Evolutionary conservation across 805 yeast species (phyloP).

Genomic region (Myxozyma neglecta): DNA sequence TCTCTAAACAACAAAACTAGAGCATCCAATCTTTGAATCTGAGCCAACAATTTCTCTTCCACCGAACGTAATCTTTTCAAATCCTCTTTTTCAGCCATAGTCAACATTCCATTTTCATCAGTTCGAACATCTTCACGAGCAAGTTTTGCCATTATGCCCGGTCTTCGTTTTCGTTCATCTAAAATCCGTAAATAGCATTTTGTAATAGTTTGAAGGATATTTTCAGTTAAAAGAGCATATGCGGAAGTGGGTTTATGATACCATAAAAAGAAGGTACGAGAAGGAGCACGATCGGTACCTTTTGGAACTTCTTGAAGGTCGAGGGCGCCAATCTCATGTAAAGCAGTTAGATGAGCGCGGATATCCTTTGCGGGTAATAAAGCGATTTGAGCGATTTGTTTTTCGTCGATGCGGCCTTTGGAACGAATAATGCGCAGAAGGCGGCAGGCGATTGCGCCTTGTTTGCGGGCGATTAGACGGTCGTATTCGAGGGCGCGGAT

Average conservation of each 20-base stretch:
- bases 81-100: constrained; percentile 74
- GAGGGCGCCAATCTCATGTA: constrained; percentile 67
- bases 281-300: constrained; percentile 87
- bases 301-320: constrained; percentile 94
- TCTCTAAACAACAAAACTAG: constrained; percentile 44
- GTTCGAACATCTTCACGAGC: constrained; percentile 90
- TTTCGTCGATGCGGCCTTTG: constrained; percentile 77
- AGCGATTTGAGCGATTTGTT: constrained; percentile 65
- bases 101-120: constrained; percentile 65
- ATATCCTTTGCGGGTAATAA: constrained; percentile 76
- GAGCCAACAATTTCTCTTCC: constrained; percentile 41
- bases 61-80: constrained; percentile 51
- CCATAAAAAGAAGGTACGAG: constrained; percentile 81
- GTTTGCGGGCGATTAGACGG: constrained; percentile 38
- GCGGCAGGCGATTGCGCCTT: constrained; percentile 59
- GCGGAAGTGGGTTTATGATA: constrained; percentile 61
- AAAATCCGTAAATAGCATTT: constrained; percentile 41
- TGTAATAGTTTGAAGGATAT: constrained; percentile 52
- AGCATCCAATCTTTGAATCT: constrained; percentile 40
- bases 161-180: constrained; percentile 55
- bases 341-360: constrained; percentile 64
- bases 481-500: constrained; percentile 41
- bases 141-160: constrained; percentile 71
- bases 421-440: constrained; percentile 74
- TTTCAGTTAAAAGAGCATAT: constrained; percentile 49